Conservation (phyloP, 2,329 filamentous ascomycete genomes). For the Aspergillus amoenus region DNA sequence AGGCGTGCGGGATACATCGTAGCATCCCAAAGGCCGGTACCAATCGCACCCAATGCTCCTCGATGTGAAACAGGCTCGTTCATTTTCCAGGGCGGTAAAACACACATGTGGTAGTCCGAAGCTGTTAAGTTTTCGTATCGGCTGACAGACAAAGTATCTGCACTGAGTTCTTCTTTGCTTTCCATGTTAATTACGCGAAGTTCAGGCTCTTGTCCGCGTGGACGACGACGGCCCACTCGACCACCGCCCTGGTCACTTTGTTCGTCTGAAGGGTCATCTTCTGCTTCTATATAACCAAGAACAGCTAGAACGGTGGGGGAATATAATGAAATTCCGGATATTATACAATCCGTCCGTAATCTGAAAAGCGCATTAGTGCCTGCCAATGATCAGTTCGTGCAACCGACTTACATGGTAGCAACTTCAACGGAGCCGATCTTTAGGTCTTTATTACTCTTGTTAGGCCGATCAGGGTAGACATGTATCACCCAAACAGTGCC, state of each 20-base stretch:
- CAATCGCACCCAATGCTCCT: slow-evolving; percentile 74
- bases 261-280: slow-evolving; percentile 65
- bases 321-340: slow-evolving; percentile 96
- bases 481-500: slow-evolving; percentile 95
- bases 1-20: slow-evolving; percentile 83
- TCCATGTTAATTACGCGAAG: slow-evolving; percentile 85
- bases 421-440: slow-evolving; percentile 82
- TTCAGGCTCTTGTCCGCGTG: slow-evolving; percentile 82
- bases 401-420: slow-evolving; percentile 75
- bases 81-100: slow-evolving; percentile 74
- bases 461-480: slow-evolving; percentile 72
- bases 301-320: slow-evolving; percentile 87
- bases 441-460: slow-evolving; percentile 67
- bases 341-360: slow-evolving; percentile 93
- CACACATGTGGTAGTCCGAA: slow-evolving; percentile 86
- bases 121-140: slow-evolving; percentile 83
- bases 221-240: slow-evolving; percentile 66
- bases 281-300: slow-evolving; percentile 81
- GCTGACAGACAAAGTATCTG: slow-evolving; percentile 80
- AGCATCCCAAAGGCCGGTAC: slow-evolving; percentile 79
- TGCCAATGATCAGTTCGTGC: not conserved
- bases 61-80: slow-evolving; percentile 64
- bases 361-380: slow-evolving; percentile 47
- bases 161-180: slow-evolving; percentile 79
- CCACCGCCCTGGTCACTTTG: slow-evolving; percentile 41